A percentile compares a stretch with the other conserved stretches of the same genome.
These are phyloP conservation scores for Pinus tabuliformis DNA, from an alignment of 75 land plant species.

Conservation along the genomic window DNA sequence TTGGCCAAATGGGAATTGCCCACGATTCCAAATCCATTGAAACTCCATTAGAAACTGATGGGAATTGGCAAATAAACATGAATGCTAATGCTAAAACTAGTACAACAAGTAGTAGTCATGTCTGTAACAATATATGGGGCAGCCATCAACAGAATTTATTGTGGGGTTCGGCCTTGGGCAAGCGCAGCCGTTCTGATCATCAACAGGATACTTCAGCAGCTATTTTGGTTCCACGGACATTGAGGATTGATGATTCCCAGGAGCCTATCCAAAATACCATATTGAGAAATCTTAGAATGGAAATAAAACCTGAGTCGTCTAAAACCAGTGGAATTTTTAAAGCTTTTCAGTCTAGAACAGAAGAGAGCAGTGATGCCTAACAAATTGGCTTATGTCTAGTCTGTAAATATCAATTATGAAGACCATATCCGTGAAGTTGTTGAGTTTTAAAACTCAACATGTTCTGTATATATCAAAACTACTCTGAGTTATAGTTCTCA, in stretches of 20 bases:
- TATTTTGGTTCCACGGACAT: neutral
- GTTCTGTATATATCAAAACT: too few species aligned
- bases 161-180: slow-evolving; percentile 6
- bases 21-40: too few species aligned
- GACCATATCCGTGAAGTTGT: too few species aligned
- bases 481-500: too few species aligned
- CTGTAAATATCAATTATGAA: neutral
- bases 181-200: neutral
- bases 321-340: slow-evolving; percentile 1
- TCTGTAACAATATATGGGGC: neutral
- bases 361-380: neutral
- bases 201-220: neutral
- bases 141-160: neutral
- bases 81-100: neutral
- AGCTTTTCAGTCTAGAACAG: neutral
- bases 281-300: neutral
- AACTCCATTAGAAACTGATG: neutral
- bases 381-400: neutral
- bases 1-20: neutral
- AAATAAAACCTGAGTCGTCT: neutral
- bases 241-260: slow-evolving; percentile 1
- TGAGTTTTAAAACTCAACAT: too few species aligned
- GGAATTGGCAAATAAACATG: neutral
- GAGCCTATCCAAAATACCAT: neutral
- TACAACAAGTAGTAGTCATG: neutral